Conservation (phyloP, 83 land plant genomes). For the Picea abies region DNA sequence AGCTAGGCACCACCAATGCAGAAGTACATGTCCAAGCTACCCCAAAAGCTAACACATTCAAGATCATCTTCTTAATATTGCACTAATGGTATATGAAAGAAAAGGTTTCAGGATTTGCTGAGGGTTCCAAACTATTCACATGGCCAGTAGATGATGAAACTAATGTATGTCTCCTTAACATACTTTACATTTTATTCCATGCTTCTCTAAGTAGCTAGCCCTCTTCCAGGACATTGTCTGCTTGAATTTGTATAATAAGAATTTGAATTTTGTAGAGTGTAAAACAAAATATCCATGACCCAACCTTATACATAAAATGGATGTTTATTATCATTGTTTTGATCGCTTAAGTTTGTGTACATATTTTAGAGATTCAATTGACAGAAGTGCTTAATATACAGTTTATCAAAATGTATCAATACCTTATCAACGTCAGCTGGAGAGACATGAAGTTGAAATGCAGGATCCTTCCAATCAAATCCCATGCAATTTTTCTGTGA, state of each 20-base stretch:
- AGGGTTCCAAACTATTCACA: not conserved
- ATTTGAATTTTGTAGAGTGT: not conserved
- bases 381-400: not conserved
- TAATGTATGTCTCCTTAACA: not conserved
- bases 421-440: slow-evolving; percentile 17
- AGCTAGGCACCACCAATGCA: too few species aligned
- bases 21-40: too few species aligned
- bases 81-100: too few species aligned
- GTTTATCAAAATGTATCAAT: not conserved
- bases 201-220: not conserved
- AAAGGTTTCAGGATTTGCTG: not conserved
- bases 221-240: slow-evolving; percentile 1
- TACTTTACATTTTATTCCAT: not conserved
- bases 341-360: not conserved
- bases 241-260: not conserved
- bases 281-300: not conserved
- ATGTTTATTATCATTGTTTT: not conserved
- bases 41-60: too few species aligned
- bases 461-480: slow-evolving; percentile 14
- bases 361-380: not conserved
- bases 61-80: too few species aligned
- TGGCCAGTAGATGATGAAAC: not conserved
- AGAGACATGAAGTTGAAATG: slow-evolving; percentile 12
- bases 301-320: not conserved
- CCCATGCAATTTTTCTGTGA: not conserved